Evolutionary conservation across 768 basidiomycete genomes (phyloP).

Genomic region (Phanerochaete carnosa): DNA sequence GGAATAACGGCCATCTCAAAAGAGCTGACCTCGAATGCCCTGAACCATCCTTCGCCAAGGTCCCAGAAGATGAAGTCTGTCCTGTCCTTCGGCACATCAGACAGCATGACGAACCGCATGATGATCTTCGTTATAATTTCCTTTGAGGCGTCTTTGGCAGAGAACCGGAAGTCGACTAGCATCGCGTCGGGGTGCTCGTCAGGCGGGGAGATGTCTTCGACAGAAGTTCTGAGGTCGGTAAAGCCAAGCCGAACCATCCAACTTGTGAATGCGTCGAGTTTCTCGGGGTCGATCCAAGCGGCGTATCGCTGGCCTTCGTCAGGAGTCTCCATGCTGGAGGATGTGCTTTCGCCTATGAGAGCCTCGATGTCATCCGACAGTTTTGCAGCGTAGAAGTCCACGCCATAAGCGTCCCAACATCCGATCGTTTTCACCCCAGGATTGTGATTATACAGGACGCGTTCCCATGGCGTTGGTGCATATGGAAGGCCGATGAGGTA

Average conservation of each 20-base stretch:
- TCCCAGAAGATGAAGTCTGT: slow-evolving; percentile 1
- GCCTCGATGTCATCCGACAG: background rate
- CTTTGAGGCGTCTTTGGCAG: background rate
- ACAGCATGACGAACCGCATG: background rate
- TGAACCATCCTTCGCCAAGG: background rate
- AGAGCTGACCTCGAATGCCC: background rate
- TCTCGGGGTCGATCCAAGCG: background rate
- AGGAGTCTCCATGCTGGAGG: background rate
- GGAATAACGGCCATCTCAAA: background rate
- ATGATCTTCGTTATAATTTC: background rate
- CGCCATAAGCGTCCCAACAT: background rate
- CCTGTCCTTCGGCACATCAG: background rate
- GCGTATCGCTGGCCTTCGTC: background rate
- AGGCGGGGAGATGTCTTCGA: background rate
- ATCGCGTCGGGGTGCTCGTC: background rate
- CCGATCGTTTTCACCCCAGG: background rate
- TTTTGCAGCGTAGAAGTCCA: background rate
- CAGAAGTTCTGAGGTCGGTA: background rate
- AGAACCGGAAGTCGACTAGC: background rate
- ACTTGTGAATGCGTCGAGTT: background rate
- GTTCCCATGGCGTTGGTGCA: background rate
- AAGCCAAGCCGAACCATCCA: background rate
- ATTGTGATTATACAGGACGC: background rate
- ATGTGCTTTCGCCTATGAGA: background rate
- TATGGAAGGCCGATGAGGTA: background rate